phyloP scores from a whole-genome alignment of 2,329 filamentous ascomycete species.

The Fusarium penzigii region DNA sequence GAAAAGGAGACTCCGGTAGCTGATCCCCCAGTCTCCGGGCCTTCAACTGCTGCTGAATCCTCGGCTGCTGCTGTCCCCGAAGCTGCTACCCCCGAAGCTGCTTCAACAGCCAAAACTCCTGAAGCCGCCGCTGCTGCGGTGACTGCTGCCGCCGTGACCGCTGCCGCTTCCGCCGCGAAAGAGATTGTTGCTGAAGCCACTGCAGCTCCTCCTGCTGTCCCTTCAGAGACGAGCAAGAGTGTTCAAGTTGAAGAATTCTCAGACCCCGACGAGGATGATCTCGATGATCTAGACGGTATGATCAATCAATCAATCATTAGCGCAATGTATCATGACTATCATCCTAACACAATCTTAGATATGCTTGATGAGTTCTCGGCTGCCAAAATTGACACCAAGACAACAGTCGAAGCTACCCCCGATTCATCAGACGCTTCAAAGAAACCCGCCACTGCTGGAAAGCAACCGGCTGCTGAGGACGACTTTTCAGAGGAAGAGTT shows the following conservation, averaged over 20 bases:
- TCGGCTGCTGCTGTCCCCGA: background rate
- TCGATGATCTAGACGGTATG: constrained; percentile 86
- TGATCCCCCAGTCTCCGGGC: constrained; percentile 8
- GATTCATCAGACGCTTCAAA: constrained; percentile 35
- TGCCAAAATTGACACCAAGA: constrained; percentile 48
- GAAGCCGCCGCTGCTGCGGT: constrained; percentile 10
- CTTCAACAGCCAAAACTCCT: background rate
- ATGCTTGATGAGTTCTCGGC: constrained; percentile 89
- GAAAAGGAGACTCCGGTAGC: constrained; percentile 8
- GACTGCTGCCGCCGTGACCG: constrained; percentile 7
- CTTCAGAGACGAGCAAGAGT: background rate
- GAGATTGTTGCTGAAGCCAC: constrained; percentile 14
- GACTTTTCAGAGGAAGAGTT: constrained; percentile 73
- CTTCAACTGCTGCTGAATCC: constrained; percentile 4
- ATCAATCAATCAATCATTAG: background rate
- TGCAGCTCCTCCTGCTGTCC: constrained; percentile 2
- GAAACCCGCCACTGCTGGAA: constrained; percentile 31
- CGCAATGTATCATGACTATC: no score
- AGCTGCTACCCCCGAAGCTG: background rate
- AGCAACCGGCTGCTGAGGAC: constrained; percentile 35
- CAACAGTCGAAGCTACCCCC: constrained; percentile 29
- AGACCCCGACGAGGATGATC: constrained; percentile 89
- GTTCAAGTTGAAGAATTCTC: constrained; percentile 59
- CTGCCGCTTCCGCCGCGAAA: background rate
- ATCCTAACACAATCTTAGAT: constrained; percentile 51